Base-by-base conservation (phyloP, 2,329 filamentous ascomycete genomes). In the Karstenula rhodostoma region DNA sequence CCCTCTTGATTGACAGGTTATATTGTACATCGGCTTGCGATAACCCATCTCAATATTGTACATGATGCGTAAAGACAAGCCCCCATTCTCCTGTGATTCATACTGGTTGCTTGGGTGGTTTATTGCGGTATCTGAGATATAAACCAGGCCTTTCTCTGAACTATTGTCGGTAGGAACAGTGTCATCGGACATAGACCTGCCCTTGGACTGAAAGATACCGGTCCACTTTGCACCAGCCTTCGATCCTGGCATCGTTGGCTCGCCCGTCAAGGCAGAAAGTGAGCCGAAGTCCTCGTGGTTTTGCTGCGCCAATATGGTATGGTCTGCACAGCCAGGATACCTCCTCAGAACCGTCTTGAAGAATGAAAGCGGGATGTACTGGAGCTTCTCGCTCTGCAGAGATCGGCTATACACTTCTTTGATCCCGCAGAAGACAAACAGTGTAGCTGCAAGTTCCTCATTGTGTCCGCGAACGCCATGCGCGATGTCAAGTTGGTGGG, bases 251-350 rank as follows among this genome's bases (percentile, higher is more conserved):
- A 54, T 17, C 33, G 59, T 52, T 7, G 56, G 57, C 0, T 67
- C 62, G 32, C 48, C 57, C 5, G 61, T 56, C 1, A 61, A 37
- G 35, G 72, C 66, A 15, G 81, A 70, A 3, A 82, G 71, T 7
- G 77, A 73, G 50, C 75, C 76, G 59, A 84, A 84, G 33, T 83
- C 80, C 43, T 78, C 77, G 59, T 83, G 80, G 51, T 83, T 82
- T 44, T 78, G 77, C 15, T 77, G 77, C 4, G 76, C 77, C 3
- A 84, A 69, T 12, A 81, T 74, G 15, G 75, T 75, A 57, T 83
- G 81, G 63, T 83, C 81, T 1, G 79, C 78, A 43, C 80, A 82
- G 32, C 78, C 77, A 17, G 74, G 72, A 58, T 81, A 81, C 29
- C 78, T 78, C 25, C 80, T 75, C 59, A 83, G 77, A 3, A 78